Percentiles rank a stretch among this genome's conserved stretches.
These are phyloP conservation scores for Mycena indigotica DNA, from an alignment of 768 basidiomycete species.

Conservation along the genomic window DNA sequence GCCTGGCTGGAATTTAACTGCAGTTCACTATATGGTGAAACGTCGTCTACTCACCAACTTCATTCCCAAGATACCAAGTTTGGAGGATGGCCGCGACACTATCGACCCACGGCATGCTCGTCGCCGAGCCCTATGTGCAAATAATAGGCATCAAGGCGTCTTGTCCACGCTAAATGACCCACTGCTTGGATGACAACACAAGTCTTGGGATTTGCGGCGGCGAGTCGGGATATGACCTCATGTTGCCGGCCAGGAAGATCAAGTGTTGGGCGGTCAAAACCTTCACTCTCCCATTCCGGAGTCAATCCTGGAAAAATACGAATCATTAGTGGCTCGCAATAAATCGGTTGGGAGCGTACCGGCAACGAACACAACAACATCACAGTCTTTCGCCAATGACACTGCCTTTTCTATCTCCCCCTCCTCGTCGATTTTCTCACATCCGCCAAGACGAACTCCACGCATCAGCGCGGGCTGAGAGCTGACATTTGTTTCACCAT, in stretches of 20 bases:
- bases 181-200: constrained; percentile 66
- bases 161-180: no score
- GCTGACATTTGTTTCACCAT: constrained; percentile 43
- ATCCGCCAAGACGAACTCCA: constrained; percentile 73
- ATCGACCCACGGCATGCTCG: constrained; percentile 74
- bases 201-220: constrained; percentile 57
- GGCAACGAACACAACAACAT: constrained; percentile 59
- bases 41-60: constrained; percentile 33
- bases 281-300: constrained; percentile 77
- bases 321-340: not conserved
- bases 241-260: constrained; percentile 61
- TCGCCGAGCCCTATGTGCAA: constrained; percentile 62
- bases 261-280: constrained; percentile 67
- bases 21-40: not conserved
- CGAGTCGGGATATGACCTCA: constrained; percentile 56
- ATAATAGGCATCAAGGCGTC: constrained; percentile 4
- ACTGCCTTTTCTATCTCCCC: constrained; percentile 59
- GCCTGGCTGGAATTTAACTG: constrained; percentile 29
- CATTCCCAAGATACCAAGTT: constrained; percentile 69
- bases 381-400: constrained; percentile 51
- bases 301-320: constrained; percentile 47
- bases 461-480: constrained; percentile 72
- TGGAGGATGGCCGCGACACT: constrained; percentile 58
- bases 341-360: constrained; percentile 24
- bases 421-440: constrained; percentile 60